Evolutionary conservation across 2,329 filamentous ascomycete genomes (phyloP).

Genomic region (Ophiosphaerella korrae): DNA sequence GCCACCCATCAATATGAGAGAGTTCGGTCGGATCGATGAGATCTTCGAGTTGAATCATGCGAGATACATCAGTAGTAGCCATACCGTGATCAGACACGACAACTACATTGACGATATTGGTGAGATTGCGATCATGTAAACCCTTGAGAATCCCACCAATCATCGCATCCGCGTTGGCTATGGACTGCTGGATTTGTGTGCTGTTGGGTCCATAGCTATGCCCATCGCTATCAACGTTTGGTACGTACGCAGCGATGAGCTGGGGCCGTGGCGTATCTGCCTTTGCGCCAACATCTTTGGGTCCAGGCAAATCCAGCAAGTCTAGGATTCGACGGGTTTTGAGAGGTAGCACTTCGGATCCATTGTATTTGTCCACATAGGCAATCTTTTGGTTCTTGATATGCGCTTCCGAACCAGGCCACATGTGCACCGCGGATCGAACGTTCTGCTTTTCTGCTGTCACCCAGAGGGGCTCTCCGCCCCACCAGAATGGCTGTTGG

Average conservation of each 20-base stretch:
- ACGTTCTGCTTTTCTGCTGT: conserved; percentile 85
- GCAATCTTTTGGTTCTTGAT: conserved; percentile 75
- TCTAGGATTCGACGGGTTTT: conserved; percentile 82
- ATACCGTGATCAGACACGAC: conserved; percentile 98
- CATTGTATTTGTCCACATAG: conserved; percentile 84
- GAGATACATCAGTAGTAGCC: conserved; percentile 83
- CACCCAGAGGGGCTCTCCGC: conserved; percentile 90
- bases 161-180: conserved; percentile 81
- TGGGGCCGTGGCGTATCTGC: conserved; percentile 71
- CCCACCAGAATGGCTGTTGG: conserved; percentile 91
- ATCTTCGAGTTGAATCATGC: conserved; percentile 89
- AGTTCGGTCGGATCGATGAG: conserved; percentile 78
- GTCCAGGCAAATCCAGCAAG: conserved; percentile 82
- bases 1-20: conserved; percentile 91
- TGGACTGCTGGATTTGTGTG: conserved; percentile 82
- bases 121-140: conserved; percentile 80
- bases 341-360: conserved; percentile 70
- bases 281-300: conserved; percentile 61
- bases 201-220: conserved; percentile 93
- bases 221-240: conserved; percentile 85
- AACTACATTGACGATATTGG: conserved; percentile 87
- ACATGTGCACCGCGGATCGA: conserved; percentile 91
- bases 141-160: conserved; percentile 76
- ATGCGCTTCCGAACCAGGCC: conserved; percentile 93
- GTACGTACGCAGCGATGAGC: conserved; percentile 92